Base-by-base conservation (phyloP, 108 stramenopile genomes). In the Skeletonema marinoi region DNA sequence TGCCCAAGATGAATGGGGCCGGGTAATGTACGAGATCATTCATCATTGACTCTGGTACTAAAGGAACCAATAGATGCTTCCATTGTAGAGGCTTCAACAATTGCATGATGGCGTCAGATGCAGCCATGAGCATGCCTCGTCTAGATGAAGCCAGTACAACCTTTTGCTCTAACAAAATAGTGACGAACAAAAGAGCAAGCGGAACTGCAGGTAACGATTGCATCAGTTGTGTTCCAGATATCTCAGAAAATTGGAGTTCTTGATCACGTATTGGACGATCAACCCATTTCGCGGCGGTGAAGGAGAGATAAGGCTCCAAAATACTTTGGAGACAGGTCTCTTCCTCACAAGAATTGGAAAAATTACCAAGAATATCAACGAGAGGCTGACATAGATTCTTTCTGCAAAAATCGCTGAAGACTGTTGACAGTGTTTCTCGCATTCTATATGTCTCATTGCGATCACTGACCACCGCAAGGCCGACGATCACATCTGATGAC, bases 21-120 rank as follows among this genome's bases (percentile, higher is more conserved):
- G 94, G 94, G 79, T 95, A 95, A 68, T 95, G 92, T 25, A 95
- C 66, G 32, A 95, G 81, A 70, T 95, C 94, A 38, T 71, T 81
- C 9, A 90, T 89, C 70, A 95, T 78, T n/a, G 91, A 78, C 14
- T 88, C 66, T 21, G 94, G 94, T 16, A 90, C 92, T 29, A 88
- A 71, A 10, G 94, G 94, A 32, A 93, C 91, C 11, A 90, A 58
- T 64, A 95, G 78, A 77, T 95, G 94, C 46, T 89, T 73, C 94
- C 94, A 95, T 62, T 85, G 79, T 13, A 95, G 70, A 32, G 94
- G 94, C 25, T 81, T 65, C 29, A 93, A 63, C 1, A 95, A 67
- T 36, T 78, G 59, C n/a, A 64, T 60, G 21, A 95, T 74, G 21
- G 78, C 92, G 2, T 79, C 54, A 29, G 84, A 81, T 35, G 88